A percentile compares a stretch with the other conserved stretches of the same genome.
Conservation (phyloP, 2,329 filamentous ascomycete genomes). For the Monosporascus sp. region DNA sequence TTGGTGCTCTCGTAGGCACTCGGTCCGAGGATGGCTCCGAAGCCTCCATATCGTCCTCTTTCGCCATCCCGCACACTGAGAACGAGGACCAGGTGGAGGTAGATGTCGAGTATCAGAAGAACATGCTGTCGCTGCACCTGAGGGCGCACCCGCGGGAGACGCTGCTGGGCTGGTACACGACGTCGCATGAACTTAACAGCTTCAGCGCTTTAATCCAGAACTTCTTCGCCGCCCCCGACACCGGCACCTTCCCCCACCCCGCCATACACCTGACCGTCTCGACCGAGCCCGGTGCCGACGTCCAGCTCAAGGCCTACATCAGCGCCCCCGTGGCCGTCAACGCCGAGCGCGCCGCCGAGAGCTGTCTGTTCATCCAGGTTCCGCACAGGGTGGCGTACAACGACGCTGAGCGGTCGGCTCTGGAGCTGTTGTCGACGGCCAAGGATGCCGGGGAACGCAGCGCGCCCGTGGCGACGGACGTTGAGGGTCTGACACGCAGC, state of each 20-base stretch:
- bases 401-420: slow-evolving; percentile 52
- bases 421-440: slow-evolving; percentile 80
- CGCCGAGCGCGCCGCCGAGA: slow-evolving; percentile 89
- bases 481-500: slow-evolving; percentile 81
- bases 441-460: slow-evolving; percentile 73
- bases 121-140: slow-evolving; percentile 92
- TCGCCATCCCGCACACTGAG: slow-evolving; percentile 97
- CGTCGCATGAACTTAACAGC: slow-evolving; percentile 92
- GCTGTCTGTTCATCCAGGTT: slow-evolving; percentile 95
- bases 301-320: slow-evolving; percentile 91
- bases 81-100: slow-evolving; percentile 98
- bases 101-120: slow-evolving; percentile 99
- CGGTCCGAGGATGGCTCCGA: slow-evolving; percentile 96
- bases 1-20: slow-evolving; percentile 88
- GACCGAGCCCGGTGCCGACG: slow-evolving; percentile 81
- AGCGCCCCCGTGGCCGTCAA: slow-evolving; percentile 92
- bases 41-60: slow-evolving; percentile 92
- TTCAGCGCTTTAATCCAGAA: slow-evolving; percentile 99
- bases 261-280: slow-evolving; percentile 94
- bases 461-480: slow-evolving; percentile 74
- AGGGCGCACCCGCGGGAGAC: slow-evolving; percentile 92
- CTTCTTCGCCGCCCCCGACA: slow-evolving; percentile 96
- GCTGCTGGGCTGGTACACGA: slow-evolving; percentile 97
- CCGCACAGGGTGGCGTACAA: slow-evolving; percentile 93
- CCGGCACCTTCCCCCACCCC: slow-evolving; percentile 96